Percentiles rank a stretch among this genome's conserved stretches.
Evolutionary conservation across 2,329 filamentous ascomycete genomes (phyloP).

Genomic region (Cytospora paraplurivora): DNA sequence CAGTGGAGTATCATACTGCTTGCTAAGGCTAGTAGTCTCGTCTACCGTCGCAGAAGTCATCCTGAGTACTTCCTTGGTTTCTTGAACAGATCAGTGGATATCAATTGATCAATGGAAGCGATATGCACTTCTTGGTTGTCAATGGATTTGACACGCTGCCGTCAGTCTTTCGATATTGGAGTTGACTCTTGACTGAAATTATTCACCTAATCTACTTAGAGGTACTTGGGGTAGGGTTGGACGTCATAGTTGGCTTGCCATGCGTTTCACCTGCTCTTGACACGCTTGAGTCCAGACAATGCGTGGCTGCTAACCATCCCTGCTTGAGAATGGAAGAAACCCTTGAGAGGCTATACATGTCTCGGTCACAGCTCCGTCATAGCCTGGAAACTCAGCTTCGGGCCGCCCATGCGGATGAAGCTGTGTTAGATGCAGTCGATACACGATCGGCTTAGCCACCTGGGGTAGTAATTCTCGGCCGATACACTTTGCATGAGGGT

Average conservation of each 20-base stretch:
- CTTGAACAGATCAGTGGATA: no score
- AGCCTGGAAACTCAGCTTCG: no score
- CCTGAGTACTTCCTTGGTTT: not conserved
- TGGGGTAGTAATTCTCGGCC: no score
- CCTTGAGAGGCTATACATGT: no score
- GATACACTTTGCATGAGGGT: no score
- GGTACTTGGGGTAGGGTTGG: not conserved
- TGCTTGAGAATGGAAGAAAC: not conserved
- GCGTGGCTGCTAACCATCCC: not conserved
- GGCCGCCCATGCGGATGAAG: no score
- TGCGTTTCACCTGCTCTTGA: not conserved
- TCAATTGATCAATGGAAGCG: not conserved
- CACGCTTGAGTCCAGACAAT: not conserved
- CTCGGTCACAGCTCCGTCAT: no score
- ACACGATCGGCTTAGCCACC: no score
- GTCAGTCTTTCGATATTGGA: not conserved
- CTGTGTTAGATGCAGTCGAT: no score
- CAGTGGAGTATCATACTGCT: slow-evolving; percentile 49
- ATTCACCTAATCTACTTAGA: not conserved
- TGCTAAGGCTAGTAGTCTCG: slow-evolving; percentile 43
- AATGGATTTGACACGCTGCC: not conserved
- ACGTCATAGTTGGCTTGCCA: not conserved
- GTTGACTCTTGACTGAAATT: no score
- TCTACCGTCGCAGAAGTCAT: slow-evolving; percentile 27
- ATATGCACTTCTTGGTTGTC: not conserved